A percentile compares a stretch with the other conserved stretches of the same genome.
These are phyloP conservation scores for Cardamine chenopodiifolia DNA, from an alignment of 345 rosid genomes.

Conservation along the genomic window DNA sequence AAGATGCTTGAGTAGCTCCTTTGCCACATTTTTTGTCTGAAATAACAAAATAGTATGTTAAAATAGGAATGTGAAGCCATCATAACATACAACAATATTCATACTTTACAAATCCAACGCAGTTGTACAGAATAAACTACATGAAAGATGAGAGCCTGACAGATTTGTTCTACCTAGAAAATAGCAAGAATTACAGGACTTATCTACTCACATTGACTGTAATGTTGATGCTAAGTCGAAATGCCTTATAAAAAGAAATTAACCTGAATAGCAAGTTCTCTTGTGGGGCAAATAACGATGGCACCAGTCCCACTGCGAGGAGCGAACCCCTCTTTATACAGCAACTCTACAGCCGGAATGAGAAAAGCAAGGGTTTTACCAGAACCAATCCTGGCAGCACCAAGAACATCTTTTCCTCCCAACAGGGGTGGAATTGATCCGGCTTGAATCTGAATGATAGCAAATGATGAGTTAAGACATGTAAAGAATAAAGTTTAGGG, in stretches of 20 bases:
- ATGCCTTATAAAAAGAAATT: not conserved
- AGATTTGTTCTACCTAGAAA: not conserved
- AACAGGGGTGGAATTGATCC: slow-evolving; percentile 76
- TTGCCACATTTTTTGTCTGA: slow-evolving; percentile 90
- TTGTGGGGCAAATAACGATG: slow-evolving; percentile 90
- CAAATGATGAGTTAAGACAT: too few species aligned
- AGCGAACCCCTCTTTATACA: slow-evolving; percentile 61
- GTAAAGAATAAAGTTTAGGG: too few species aligned
- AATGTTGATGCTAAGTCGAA: not conserved
- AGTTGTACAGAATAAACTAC: not conserved
- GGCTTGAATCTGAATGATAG: slow-evolving; percentile 75
- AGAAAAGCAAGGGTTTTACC: slow-evolving; percentile 97
- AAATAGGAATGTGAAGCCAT: not conserved
- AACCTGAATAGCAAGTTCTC: slow-evolving; percentile 99
- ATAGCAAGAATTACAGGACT: slow-evolving; percentile 7
- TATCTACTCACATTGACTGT: slow-evolving; percentile 12
- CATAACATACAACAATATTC: slow-evolving; percentile 3
- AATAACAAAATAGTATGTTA: slow-evolving; percentile 10
- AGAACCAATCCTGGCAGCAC: slow-evolving; percentile 98
- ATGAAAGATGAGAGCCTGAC: slow-evolving; percentile 3
- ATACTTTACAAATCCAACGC: slow-evolving; percentile 8
- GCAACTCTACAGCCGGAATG: slow-evolving; percentile 86
- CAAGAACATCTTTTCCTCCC: slow-evolving; percentile 93
- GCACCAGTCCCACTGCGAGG: slow-evolving; percentile 89
- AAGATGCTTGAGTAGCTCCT: slow-evolving; percentile 88